Conservation (phyloP, 1,284 basidiomycete genomes). For the Quambalaria eucalypti region DNA sequence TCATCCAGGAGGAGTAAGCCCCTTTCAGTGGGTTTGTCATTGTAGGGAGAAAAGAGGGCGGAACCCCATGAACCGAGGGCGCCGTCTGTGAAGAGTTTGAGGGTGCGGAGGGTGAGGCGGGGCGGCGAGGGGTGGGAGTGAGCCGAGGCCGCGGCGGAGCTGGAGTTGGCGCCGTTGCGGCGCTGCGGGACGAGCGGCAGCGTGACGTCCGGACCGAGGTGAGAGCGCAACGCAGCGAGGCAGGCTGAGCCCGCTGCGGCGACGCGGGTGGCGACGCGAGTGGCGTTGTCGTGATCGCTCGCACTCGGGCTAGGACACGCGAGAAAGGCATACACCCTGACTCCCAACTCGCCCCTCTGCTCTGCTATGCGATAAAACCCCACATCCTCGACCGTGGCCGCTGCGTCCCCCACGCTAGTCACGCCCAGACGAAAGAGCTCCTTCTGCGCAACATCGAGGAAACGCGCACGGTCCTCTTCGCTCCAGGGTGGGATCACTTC, state of each 20-base stretch:
- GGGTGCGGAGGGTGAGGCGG: slow-evolving; percentile 31
- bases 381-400: slow-evolving; percentile 16
- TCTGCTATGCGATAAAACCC: slow-evolving; percentile 13
- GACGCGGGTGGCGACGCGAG: too few species aligned
- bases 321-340: slow-evolving; percentile 29
- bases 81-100: slow-evolving; percentile 76
- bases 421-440: slow-evolving; percentile 63
- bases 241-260: slow-evolving; percentile 16
- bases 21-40: slow-evolving; percentile 52
- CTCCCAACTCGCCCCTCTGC: slow-evolving; percentile 10
- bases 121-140: too few species aligned
- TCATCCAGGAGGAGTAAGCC: slow-evolving; percentile 21
- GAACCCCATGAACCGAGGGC: slow-evolving; percentile 86
- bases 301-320: slow-evolving; percentile 23
- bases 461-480: slow-evolving; percentile 53
- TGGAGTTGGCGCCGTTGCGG: too few species aligned
- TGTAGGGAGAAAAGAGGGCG: slow-evolving; percentile 72
- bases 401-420: slow-evolving; percentile 34
- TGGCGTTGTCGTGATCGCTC: too few species aligned
- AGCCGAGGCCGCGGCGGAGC: not conserved
- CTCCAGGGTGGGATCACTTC: slow-evolving; percentile 30
- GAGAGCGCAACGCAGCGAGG: too few species aligned
- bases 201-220: too few species aligned
- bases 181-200: too few species aligned
- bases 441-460: slow-evolving; percentile 61